Conservation (phyloP, 1,284 basidiomycete species). For the Anthracocystis walkeri region DNA sequence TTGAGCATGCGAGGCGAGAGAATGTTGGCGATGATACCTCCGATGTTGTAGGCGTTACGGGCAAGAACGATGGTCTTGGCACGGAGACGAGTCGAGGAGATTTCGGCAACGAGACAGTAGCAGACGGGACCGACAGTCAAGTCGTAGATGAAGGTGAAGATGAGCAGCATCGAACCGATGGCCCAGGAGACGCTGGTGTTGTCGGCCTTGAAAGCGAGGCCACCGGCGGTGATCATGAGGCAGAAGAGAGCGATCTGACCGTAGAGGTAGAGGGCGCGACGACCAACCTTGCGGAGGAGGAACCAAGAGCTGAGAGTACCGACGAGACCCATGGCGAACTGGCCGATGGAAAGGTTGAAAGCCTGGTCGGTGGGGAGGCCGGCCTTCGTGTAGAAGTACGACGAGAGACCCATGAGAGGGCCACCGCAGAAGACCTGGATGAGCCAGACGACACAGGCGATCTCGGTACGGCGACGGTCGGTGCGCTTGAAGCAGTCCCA, state of each 20-base stretch:
- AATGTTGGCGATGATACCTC: conserved; percentile 70
- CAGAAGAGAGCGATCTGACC: conserved; percentile 71
- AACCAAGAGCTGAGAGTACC: conserved; percentile 71
- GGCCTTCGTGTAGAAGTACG: conserved; percentile 71
- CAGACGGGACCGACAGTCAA: conserved; percentile 70
- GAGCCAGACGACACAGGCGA: conserved; percentile 68
- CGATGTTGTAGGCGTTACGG: conserved; percentile 71
- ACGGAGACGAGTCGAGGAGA: conserved; percentile 72
- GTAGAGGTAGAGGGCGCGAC: conserved; percentile 72
- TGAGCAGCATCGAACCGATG: conserved; percentile 71
- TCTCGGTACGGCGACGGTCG: conserved; percentile 71
- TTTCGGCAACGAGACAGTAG: conserved; percentile 72
- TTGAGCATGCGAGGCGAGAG: conserved; percentile 72
- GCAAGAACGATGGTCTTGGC: conserved; percentile 74
- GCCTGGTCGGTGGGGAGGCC: conserved; percentile 69
- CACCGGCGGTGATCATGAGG: conserved; percentile 72
- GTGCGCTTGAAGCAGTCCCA: conserved; percentile 72
- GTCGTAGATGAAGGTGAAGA: conserved; percentile 71
- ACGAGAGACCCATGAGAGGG: conserved; percentile 65
- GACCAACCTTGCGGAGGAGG: conserved; percentile 70
- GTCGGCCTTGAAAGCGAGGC: conserved; percentile 60
- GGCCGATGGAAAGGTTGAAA: conserved; percentile 71
- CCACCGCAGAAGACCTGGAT: conserved; percentile 69
- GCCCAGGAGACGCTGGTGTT: conserved; percentile 63
- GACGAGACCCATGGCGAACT: conserved; percentile 69